phyloP scores from a whole-genome alignment of 2,329 filamentous ascomycete genomes.

The Pseudogymnoascus verrucosus region DNA sequence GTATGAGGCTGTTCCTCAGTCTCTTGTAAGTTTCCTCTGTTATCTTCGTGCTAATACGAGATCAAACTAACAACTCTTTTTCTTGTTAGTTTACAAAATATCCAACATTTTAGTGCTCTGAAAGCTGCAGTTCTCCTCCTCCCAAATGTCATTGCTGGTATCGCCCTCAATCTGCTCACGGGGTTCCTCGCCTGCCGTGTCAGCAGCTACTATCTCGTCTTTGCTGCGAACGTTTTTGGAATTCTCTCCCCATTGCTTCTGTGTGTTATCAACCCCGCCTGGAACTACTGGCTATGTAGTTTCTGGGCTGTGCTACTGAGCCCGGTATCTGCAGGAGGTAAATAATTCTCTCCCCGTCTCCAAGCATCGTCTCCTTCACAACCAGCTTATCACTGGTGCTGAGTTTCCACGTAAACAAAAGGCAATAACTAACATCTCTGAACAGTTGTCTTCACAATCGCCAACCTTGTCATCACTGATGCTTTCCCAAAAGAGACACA shows the following conservation, averaged over 20 bases:
- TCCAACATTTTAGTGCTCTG: conserved; percentile 38
- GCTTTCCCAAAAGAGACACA: conserved; percentile 5
- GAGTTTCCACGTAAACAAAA: neutral
- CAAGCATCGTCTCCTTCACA: neutral
- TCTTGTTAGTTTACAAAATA: conserved; percentile 38
- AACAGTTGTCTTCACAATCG: neutral
- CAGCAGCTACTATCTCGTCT: conserved; percentile 33
- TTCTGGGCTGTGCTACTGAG: conserved; percentile 28
- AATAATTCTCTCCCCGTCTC: neutral
- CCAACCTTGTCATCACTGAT: conserved; percentile 4
- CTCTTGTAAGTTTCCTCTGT: neutral
- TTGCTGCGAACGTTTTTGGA: conserved; percentile 29
- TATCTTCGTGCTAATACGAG: neutral
- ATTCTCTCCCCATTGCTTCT: conserved; percentile 40
- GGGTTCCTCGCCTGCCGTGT: conserved; percentile 38
- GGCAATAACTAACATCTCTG: neutral
- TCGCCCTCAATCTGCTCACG: conserved; percentile 34
- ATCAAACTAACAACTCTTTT: neutral
- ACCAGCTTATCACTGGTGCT: neutral
- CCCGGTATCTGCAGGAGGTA: neutral
- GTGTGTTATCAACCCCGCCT: conserved; percentile 40
- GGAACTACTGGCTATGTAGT: conserved; percentile 42
- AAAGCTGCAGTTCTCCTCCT: conserved; percentile 38
- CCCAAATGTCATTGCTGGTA: conserved; percentile 37
- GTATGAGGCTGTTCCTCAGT: neutral